These are phyloP conservation scores for Pythium biforme DNA, from an alignment of 352 stramenopile species.

Conservation along the genomic window DNA sequence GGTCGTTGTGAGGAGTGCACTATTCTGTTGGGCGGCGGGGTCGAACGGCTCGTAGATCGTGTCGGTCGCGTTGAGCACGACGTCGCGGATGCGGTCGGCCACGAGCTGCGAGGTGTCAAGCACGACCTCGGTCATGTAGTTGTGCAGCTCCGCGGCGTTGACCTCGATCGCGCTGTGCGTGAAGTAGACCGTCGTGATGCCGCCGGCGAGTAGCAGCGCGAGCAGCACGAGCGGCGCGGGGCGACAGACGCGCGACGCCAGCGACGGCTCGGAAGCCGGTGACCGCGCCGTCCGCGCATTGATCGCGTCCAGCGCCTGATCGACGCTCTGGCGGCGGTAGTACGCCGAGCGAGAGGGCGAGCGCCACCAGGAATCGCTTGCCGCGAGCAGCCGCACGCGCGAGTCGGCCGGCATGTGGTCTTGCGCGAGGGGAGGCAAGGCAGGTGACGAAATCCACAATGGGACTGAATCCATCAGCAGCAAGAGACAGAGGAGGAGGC, in stretches of 20 bases:
- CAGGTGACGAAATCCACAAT: too few relatives aligned
- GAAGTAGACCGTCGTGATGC: neutral
- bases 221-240: neutral
- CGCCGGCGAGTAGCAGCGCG: neutral
- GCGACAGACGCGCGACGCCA: conserved; percentile 5
- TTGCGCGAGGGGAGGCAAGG: too few relatives aligned
- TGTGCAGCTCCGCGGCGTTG: conserved; percentile 1
- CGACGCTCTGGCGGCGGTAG: conserved; percentile 1
- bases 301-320: conserved; percentile 1
- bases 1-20: neutral
- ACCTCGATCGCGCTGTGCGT: neutral
- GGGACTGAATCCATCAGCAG: too few relatives aligned
- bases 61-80: conserved; percentile 4
- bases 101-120: neutral
- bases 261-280: neutral
- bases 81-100: conserved; percentile 2
- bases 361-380: neutral
- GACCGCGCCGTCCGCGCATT: neutral
- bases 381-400: neutral
- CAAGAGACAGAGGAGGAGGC: too few relatives aligned
- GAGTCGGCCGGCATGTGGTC: neutral
- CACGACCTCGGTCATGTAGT: neutral
- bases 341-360: neutral
- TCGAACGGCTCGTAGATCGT: conserved; percentile 1
- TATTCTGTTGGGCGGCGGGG: neutral